A percentile compares a stretch with the other conserved stretches of the same genome.
Conservation (phyloP, 2,329 filamentous ascomycete genomes). For the Aquanectria penicillioides region DNA sequence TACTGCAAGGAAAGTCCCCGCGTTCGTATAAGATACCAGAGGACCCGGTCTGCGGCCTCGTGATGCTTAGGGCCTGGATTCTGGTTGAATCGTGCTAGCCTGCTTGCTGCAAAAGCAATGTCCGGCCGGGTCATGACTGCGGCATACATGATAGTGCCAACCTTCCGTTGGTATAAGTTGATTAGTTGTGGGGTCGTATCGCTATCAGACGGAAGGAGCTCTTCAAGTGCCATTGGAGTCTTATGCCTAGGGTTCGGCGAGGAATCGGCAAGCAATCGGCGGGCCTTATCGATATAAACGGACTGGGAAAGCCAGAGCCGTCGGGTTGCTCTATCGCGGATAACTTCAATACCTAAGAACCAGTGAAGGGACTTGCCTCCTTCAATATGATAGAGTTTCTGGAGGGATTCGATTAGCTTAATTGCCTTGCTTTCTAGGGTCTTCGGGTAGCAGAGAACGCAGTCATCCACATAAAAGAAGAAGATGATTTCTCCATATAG, state of each 20-base stretch:
- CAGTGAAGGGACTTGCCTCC: no score
- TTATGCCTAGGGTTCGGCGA: neutral
- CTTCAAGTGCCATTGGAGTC: neutral
- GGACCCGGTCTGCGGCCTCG: neutral
- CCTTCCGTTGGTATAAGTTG: neutral
- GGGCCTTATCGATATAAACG: neutral
- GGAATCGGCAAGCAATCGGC: neutral
- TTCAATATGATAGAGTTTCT: no score
- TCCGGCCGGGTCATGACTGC: neutral
- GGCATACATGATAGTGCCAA: no score
- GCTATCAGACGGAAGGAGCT: neutral
- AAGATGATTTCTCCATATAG: neutral
- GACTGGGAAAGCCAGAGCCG: neutral
- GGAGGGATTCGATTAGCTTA: no score
- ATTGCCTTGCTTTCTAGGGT: no score
- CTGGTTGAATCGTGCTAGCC: neutral
- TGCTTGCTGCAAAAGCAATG: neutral
- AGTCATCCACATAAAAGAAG: neutral
- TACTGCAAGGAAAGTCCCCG: no score
- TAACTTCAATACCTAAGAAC: neutral
- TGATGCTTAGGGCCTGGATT: constrained; percentile 3
- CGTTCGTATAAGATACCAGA: neutral
- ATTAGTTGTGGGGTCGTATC: no score
- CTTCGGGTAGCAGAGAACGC: neutral
- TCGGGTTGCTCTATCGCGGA: neutral